Evolutionary conservation across 192 early-diverging fungal genomes (phyloP).

Genomic region (Coemansia aciculifera): DNA sequence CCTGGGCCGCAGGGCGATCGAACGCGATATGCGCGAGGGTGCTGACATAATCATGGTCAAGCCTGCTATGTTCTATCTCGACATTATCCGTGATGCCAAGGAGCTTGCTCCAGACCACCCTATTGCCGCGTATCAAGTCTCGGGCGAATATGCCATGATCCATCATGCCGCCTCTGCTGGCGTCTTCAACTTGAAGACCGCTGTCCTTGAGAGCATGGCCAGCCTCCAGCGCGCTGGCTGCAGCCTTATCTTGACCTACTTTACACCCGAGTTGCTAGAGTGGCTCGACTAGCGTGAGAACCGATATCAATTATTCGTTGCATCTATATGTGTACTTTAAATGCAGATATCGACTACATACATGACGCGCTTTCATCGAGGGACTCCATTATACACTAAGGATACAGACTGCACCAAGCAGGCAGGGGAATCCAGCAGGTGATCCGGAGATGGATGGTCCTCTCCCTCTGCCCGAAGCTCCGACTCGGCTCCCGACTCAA

Average conservation of each 20-base stretch:
- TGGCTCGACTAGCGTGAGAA: conserved; percentile 67
- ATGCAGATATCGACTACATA: conserved; percentile 5
- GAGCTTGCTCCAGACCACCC: conserved; percentile 78
- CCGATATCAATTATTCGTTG: not conserved
- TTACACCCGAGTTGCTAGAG: conserved; percentile 88
- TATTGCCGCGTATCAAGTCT: conserved; percentile 97
- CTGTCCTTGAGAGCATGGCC: conserved; percentile 85
- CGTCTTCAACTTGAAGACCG: conserved; percentile 79
- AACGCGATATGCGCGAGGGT: conserved; percentile 88
- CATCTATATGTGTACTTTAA: not conserved
- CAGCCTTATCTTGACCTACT: conserved; percentile 94
- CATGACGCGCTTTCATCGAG: not conserved
- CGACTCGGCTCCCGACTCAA: too few relatives aligned
- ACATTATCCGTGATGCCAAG: conserved; percentile 86
- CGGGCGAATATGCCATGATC: conserved; percentile 80
- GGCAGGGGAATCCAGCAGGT: too few relatives aligned
- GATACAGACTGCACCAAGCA: too few relatives aligned
- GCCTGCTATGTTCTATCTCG: conserved; percentile 92
- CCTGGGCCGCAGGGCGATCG: conserved; percentile 83
- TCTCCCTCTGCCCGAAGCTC: too few relatives aligned
- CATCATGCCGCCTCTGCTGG: conserved; percentile 82
- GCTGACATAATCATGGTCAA: conserved; percentile 99
- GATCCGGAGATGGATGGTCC: too few relatives aligned
- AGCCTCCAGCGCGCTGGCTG: conserved; percentile 86
- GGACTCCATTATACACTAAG: too few relatives aligned